These are phyloP conservation scores for Hemisphaericaspora lyxosophila DNA, from an alignment of 1,139 yeast species.

Conservation along the genomic window DNA sequence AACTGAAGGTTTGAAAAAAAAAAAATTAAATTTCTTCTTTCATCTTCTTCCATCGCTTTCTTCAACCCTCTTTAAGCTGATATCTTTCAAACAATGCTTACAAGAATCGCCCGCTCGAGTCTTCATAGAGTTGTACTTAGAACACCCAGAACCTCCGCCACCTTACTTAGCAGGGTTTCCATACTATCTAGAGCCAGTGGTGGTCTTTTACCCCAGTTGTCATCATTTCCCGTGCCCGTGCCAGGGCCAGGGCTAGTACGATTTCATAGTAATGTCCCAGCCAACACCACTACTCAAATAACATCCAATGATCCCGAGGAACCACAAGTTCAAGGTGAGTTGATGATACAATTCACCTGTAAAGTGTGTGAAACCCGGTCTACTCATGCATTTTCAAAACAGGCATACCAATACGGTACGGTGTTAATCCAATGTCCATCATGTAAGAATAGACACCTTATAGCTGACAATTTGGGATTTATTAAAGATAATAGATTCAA, in stretches of 20 bases:
- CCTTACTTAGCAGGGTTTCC: neutral
- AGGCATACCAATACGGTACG: conserved; percentile 84
- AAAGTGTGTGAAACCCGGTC: conserved; percentile 83
- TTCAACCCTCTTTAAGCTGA: too few relatives aligned
- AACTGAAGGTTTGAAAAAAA: too few relatives aligned
- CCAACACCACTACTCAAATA: conserved; percentile 1
- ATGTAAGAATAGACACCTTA: conserved; percentile 82
- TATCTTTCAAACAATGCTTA: neutral
- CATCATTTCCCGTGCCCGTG: too few relatives aligned
- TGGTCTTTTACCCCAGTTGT: too few relatives aligned
- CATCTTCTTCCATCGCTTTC: neutral
- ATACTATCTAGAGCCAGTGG: neutral
- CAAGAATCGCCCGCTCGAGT: neutral
- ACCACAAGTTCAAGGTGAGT: conserved; percentile 46
- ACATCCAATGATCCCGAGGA: conserved; percentile 38
- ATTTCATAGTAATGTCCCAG: neutral
- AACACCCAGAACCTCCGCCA: neutral
- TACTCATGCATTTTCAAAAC: conserved; percentile 84
- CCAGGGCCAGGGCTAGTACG: too few relatives aligned
- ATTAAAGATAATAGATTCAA: conserved; percentile 75
- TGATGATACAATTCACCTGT: conserved; percentile 91
- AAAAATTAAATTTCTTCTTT: neutral
- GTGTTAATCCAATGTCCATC: conserved; percentile 91
- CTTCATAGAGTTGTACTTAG: neutral
- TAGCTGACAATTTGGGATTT: conserved; percentile 87